Evolutionary conservation across 2,329 filamentous ascomycete genomes (phyloP), one percentile per base, ranked within the genome.

Genomic region (Nemania serpens): DNA sequence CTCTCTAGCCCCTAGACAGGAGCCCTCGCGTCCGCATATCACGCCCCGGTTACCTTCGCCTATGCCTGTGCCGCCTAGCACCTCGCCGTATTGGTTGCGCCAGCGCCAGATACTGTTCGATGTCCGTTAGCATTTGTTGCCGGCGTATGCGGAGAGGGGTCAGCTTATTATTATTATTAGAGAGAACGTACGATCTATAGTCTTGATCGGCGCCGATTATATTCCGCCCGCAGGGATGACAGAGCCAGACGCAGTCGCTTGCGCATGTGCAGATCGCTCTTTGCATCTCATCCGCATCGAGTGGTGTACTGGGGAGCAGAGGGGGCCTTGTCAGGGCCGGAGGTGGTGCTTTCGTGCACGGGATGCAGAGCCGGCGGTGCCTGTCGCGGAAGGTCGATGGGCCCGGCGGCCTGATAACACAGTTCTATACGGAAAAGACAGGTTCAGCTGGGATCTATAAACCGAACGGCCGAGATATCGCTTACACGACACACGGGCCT

Each of bases 41-140:
- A 97, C 92, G 33, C 93, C 93, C 68, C 94, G 89, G 70, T 93
- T 88, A 34, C 92, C 93, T 68, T 96, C 91, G 45, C 93, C 92
- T 33, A 96, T 91, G 5, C 93, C 93, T 0, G 91, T 93, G 22
- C 93, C 91, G 18, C 87, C 88, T 2, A 93, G 89, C 0, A 91
- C 87, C 66, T 91, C 90, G 15, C 88, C 89, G 74, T 97, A 97
- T 22, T 91, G 87, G 42, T 86, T 91, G 52, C 93, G 88, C 93
- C 93, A 97, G 63, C 87, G 90, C 93, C 93, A 97, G 56, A 93
- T 91, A 3, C 84, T 87, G 59, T 37, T 17, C 12, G 4, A 48
- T 12, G 36, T 5, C 20, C n/a, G 34, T 13, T 39, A 46, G 43
- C 13, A 3, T 15, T 25, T 6, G 43, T n/a, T n/a, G 13, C 4